Percentiles rank a stretch among this genome's conserved stretches.
These are phyloP conservation scores for Fusarium acutatum DNA, from an alignment of 2,329 filamentous ascomycete species.

Conservation along the genomic window DNA sequence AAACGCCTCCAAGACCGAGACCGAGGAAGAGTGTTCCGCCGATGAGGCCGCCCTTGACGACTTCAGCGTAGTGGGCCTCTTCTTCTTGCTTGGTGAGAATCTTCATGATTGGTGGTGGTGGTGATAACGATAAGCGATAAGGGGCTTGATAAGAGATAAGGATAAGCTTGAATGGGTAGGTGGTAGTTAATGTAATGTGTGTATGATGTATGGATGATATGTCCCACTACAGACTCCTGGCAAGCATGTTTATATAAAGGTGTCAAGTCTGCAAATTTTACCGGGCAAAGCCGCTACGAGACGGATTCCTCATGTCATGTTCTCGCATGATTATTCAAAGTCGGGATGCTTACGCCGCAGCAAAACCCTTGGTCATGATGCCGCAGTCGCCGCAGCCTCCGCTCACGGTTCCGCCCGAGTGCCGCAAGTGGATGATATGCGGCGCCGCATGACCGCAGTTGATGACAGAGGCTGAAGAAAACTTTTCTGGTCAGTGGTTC, in stretches of 20 bases:
- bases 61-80: slow-evolving; percentile 80
- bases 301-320: slow-evolving; percentile 18
- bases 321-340: slow-evolving; percentile 16
- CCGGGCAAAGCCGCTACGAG: slow-evolving; percentile 13
- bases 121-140: background rate
- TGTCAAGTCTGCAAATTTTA: background rate
- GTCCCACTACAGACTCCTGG: slow-evolving; percentile 1
- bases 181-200: slow-evolving; percentile 6
- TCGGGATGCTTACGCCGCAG: slow-evolving; percentile 11
- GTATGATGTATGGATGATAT: background rate
- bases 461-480: background rate
- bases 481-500: background rate
- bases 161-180: background rate
- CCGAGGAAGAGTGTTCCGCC: slow-evolving; percentile 76
- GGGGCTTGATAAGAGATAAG: background rate
- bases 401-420: slow-evolving; percentile 5
- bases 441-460: background rate
- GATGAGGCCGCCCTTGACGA: slow-evolving; percentile 79
- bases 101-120: slow-evolving; percentile 79
- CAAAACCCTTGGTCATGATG: background rate
- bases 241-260: slow-evolving; percentile 20
- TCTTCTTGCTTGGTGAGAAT: slow-evolving; percentile 95
- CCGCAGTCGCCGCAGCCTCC: background rate
- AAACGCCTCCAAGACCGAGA: slow-evolving; percentile 72
- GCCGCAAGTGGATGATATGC: slow-evolving; percentile 2